Base-by-base conservation (phyloP, 225 moss, liverwort and hornwort species). In the Neckera pumila region DNA sequence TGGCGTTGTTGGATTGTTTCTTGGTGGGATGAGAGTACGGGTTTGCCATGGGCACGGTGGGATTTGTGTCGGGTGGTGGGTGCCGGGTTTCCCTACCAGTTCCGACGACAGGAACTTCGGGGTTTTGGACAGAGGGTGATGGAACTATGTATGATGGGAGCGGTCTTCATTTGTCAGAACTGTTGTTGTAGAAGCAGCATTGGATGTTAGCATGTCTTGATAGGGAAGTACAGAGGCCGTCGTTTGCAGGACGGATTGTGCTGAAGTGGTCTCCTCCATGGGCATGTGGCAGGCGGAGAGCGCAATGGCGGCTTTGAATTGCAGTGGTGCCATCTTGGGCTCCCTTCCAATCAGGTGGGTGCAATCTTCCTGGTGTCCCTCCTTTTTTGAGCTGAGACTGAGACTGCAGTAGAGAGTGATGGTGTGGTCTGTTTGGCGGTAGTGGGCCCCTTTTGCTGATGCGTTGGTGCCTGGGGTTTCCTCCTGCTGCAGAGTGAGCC, bases 311-410 rank as follows among this genome's bases (percentile, higher is more conserved):
- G 98, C 98, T 40, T 90, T 99, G 81, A 99, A 97, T 92, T 99
- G 98, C 94, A 99, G 98, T 45, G 98, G 98, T 56, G 97, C 98
- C 88, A 99, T 99, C 79, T 93, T 99, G 84, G 98, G 98, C 20
- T 96, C 97, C 4, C 98, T 99, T 79, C 97, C 97, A 33, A 99
- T 99, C 88, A 97, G 98, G 98, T 97, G 91, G 77, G 90, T 74
- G 75, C 84, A 71, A 62, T 49, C 58, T 57, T 57, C 22, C 22
- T 10, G 57, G 57, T 57, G 57, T 57, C 57, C 57, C 57, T 30
- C 30, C 60, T 42, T 30, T 33, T 42, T 38, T 36, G 80, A 80
- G 80, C 33, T 21, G 75, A 51, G 51, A 76, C 33, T 33, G 49
- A 76, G 51, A 51, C 51, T 51, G 51, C 45, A 51, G 49, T 33